These are phyloP conservation scores for Quercus mongolica DNA, from an alignment of 306 rosid genomes.

Conservation along the genomic window DNA sequence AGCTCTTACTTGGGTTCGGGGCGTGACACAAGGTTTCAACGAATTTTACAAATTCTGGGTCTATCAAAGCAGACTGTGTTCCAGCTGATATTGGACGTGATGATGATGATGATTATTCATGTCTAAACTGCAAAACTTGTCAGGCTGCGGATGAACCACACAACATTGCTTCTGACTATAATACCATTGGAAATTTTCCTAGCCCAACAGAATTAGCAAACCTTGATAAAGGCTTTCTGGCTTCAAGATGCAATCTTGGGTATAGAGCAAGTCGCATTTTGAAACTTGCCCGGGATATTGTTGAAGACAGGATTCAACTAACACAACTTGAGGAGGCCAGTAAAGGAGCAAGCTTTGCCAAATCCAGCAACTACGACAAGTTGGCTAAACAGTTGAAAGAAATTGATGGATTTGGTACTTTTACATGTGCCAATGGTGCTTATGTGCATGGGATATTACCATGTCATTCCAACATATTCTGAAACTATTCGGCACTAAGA, in stretches of 20 bases:
- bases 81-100: not conserved
- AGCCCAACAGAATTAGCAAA: conserved; percentile 39
- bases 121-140: conserved; percentile 3
- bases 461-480: conserved; percentile 46
- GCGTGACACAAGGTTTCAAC: conserved; percentile 14
- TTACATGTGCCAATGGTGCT: conserved; percentile 53
- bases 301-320: conserved; percentile 41
- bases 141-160: not conserved
- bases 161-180: not conserved
- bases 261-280: conserved; percentile 42
- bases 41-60: conserved; percentile 1
- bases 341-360: conserved; percentile 21
- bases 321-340: conserved; percentile 39
- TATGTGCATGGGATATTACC: conserved; percentile 53
- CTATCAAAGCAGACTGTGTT: conserved; percentile 5
- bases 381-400: conserved; percentile 34
- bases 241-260: conserved; percentile 49
- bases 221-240: conserved; percentile 36
- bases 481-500: conserved; percentile 49
- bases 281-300: conserved; percentile 41
- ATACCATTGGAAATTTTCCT: conserved; percentile 38
- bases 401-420: conserved; percentile 56
- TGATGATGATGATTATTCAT: conserved; percentile 1
- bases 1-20: no score
- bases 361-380: conserved; percentile 19